These are phyloP conservation scores for Boletus patriciae DNA, from an alignment of 768 basidiomycete species.

Conservation along the genomic window DNA sequence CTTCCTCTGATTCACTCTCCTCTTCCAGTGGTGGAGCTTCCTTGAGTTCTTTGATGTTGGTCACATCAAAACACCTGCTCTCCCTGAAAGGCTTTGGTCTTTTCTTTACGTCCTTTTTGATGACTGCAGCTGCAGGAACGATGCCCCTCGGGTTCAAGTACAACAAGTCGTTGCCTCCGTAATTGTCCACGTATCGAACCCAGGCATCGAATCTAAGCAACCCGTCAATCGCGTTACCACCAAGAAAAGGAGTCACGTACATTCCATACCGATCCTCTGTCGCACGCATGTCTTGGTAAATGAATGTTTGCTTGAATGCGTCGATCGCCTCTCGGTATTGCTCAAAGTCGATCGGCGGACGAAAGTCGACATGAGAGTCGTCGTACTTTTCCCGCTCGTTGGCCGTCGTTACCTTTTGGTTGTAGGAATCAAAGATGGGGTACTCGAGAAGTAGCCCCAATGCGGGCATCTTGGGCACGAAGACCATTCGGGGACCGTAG, in stretches of 20 bases:
- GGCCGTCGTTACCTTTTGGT: slow-evolving; percentile 49
- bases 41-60: slow-evolving; percentile 37
- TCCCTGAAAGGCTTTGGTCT: slow-evolving; percentile 67
- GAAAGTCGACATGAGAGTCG: slow-evolving; percentile 57
- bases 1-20: slow-evolving; percentile 47
- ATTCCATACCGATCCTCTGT: slow-evolving; percentile 78
- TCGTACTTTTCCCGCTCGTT: slow-evolving; percentile 46
- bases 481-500: slow-evolving; percentile 73
- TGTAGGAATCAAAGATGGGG: slow-evolving; percentile 80
- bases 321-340: slow-evolving; percentile 65
- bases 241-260: slow-evolving; percentile 45
- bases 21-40: slow-evolving; percentile 33
- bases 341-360: slow-evolving; percentile 73
- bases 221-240: background rate
- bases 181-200: slow-evolving; percentile 74
- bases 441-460: slow-evolving; percentile 90
- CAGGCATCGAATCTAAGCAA: slow-evolving; percentile 74
- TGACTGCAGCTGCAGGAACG: slow-evolving; percentile 69
- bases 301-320: slow-evolving; percentile 79
- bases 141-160: slow-evolving; percentile 77
- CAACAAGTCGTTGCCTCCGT: slow-evolving; percentile 72
- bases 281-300: slow-evolving; percentile 83
- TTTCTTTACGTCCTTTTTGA: slow-evolving; percentile 53
- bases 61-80: slow-evolving; percentile 65
- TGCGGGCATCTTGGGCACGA: slow-evolving; percentile 94